Percentiles rank a stretch among this genome's conserved stretches.
These are phyloP conservation scores for Sanghuangporus sanghuang DNA, from an alignment of 1,284 basidiomycete genomes.

Conservation along the genomic window DNA sequence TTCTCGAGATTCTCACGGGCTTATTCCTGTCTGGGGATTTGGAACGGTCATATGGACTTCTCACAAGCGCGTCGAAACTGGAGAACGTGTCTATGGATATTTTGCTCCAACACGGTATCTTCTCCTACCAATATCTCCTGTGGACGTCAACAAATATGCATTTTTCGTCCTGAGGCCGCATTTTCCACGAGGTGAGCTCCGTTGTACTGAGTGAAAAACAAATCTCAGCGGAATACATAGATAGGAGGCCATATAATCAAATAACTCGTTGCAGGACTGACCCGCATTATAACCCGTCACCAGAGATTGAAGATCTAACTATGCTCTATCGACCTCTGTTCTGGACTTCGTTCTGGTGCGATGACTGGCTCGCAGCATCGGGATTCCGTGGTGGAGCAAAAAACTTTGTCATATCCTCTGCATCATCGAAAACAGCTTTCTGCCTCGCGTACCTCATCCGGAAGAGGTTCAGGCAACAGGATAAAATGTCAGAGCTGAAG, in stretches of 20 bases:
- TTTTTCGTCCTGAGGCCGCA: slow-evolving; percentile 54
- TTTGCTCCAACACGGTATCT: slow-evolving; percentile 53
- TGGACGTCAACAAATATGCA: slow-evolving; percentile 44
- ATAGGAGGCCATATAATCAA: slow-evolving; percentile 61
- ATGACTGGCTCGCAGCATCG: slow-evolving; percentile 53
- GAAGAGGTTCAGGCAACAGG: slow-evolving; percentile 34
- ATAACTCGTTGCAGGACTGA: slow-evolving; percentile 52
- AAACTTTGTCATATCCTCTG: slow-evolving; percentile 52
- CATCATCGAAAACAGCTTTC: slow-evolving; percentile 63
- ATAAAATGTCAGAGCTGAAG: slow-evolving; percentile 21
- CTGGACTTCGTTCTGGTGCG: slow-evolving; percentile 67
- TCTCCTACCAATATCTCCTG: slow-evolving; percentile 42
- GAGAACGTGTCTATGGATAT: slow-evolving; percentile 61
- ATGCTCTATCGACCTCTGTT: slow-evolving; percentile 66
- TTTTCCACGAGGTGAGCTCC: slow-evolving; percentile 44
- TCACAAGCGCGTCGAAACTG: slow-evolving; percentile 39
- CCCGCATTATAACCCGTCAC: slow-evolving; percentile 42
- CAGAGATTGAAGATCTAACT: slow-evolving; percentile 46
- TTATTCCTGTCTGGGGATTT: slow-evolving; percentile 66
- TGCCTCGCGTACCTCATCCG: slow-evolving; percentile 52
- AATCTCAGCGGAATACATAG: slow-evolving; percentile 27
- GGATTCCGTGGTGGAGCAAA: slow-evolving; percentile 41
- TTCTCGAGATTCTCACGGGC: slow-evolving; percentile 45
- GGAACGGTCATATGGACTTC: slow-evolving; percentile 46
- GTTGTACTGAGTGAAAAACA: background rate